Evolutionary conservation across 2,329 filamentous ascomycete species (phyloP), one percentile per base, ranked within the genome.

Genomic region (Diaporthe citri): DNA sequence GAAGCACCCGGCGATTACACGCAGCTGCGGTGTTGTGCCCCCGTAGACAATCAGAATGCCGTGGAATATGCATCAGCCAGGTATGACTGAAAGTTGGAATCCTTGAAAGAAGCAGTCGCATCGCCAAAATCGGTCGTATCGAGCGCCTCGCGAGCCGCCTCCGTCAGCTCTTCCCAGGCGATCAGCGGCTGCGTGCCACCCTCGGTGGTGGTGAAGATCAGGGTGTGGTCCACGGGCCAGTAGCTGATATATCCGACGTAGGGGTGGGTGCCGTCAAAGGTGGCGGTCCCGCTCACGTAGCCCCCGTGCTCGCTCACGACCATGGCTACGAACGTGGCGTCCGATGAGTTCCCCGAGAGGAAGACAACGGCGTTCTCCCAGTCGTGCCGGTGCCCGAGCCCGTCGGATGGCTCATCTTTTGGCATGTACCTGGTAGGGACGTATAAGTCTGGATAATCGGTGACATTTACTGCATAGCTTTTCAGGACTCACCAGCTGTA

Each of bases 81-180:
- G 31, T 72, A 67, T 10, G 59, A 62, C 62, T 60, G 55, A n/a
- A 75, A 75, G 22, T 60, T 59, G 17, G 67, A 72, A 31, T 75
- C 73, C 69, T 72, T 75, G 51, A 75, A 75, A 22, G 73, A 71
- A 13, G 56, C 69, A 20, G n/a, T 72, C 6, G 69, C 73, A 22
- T 51, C 43, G 4, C 85, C 85, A 78, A 86, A 87, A 75, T 86
- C 81, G 3, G 83, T 80, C 43, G 80, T 81, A 48, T 78, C 75
- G 3, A 88, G 79, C 0, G 84, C 85, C 4, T 76, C 80, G 59
- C 80, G 79, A 8, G 83, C 81, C 13, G 78, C 81, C 0, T 79
- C 64, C 9, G 83, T 78, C 75, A 87, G 79, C n/a, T 76, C 79
- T 77, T 88, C 86, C 86, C 86, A 88, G 12, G 85, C 84, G 66